Evolutionary conservation across 768 basidiomycete species (phyloP).

Genomic region (Pisolithus orientalis): DNA sequence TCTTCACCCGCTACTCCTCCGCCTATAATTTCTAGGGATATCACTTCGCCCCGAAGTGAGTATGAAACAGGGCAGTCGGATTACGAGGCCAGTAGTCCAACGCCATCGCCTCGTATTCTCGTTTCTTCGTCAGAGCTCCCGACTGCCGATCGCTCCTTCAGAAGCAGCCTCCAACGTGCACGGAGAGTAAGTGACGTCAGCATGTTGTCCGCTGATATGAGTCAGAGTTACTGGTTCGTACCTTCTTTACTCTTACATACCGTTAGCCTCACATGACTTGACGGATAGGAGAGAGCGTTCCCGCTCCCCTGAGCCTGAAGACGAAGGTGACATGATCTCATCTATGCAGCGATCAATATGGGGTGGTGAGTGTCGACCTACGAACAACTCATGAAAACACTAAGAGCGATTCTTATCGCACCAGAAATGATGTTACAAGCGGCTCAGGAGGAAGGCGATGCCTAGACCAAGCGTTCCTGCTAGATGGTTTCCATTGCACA

Average conservation of each 20-base stretch:
- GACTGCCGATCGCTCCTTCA: constrained; percentile 34
- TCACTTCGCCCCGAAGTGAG: constrained; percentile 34
- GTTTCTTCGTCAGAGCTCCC: constrained; percentile 12
- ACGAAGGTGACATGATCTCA: constrained; percentile 36
- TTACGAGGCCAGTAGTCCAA: constrained; percentile 2
- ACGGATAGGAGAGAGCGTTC: constrained; percentile 8
- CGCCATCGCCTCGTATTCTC: constrained; percentile 7
- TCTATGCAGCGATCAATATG: constrained; percentile 65
- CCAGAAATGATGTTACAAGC: constrained; percentile 42
- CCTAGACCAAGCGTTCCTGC: constrained; percentile 4
- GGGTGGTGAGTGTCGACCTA: constrained; percentile 46
- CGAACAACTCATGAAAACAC: background rate
- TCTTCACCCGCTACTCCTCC: constrained; percentile 49
- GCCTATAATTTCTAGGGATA: constrained; percentile 44
- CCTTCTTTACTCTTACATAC: constrained; percentile 1
- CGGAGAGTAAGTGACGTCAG: constrained; percentile 55
- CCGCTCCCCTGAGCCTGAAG: constrained; percentile 8
- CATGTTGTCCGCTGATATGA: constrained; percentile 49
- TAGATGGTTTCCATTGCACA: constrained; percentile 4
- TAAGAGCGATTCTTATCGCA: background rate
- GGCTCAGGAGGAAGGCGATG: constrained; percentile 35
- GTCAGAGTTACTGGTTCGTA: constrained; percentile 43
- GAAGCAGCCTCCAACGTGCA: constrained; percentile 46
- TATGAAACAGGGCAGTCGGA: constrained; percentile 1
- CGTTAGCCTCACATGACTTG: background rate